These are phyloP conservation scores for Bacidia gigantensis DNA, from an alignment of 495 filamentous ascomycete genomes.

Conservation along the genomic window DNA sequence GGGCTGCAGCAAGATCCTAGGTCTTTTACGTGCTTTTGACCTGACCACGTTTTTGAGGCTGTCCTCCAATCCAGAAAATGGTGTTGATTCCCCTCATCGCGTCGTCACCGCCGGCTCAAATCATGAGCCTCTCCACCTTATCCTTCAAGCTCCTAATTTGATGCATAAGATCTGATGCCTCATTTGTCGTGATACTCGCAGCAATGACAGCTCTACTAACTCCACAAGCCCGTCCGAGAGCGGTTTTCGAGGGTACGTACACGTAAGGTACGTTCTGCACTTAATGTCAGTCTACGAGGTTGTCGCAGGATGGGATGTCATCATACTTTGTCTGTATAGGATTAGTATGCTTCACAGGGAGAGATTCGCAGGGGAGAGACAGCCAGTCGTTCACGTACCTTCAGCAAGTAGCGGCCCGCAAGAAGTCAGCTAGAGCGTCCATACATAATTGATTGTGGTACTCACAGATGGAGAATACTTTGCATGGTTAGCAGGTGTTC, in stretches of 20 bases:
- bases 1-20: too few species aligned
- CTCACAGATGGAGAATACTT: conserved; percentile 55
- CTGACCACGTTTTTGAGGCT: too few species aligned
- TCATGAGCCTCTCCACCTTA: conserved; percentile 92
- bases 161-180: conserved; percentile 70
- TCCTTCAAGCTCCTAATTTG: conserved; percentile 77
- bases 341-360: not conserved
- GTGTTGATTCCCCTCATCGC: not conserved
- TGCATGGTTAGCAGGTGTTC: not conserved
- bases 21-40: too few species aligned
- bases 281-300: not conserved
- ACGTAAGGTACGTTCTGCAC: conserved; percentile 3
- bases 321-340: not conserved
- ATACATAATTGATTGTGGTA: not conserved
- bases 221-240: conserved; percentile 37
- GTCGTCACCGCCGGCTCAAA: conserved; percentile 40
- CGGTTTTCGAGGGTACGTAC: conserved; percentile 40
- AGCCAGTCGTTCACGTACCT: conserved; percentile 53
- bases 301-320: not conserved
- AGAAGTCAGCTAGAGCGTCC: not conserved
- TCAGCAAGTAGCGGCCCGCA: conserved; percentile 59
- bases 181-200: conserved; percentile 80
- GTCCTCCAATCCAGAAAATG: too few species aligned
- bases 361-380: not conserved
- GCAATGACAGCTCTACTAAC: conserved; percentile 80